These are phyloP conservation scores for Lanzia echinophila DNA, from an alignment of 2,329 filamentous ascomycete species.

Conservation along the genomic window DNA sequence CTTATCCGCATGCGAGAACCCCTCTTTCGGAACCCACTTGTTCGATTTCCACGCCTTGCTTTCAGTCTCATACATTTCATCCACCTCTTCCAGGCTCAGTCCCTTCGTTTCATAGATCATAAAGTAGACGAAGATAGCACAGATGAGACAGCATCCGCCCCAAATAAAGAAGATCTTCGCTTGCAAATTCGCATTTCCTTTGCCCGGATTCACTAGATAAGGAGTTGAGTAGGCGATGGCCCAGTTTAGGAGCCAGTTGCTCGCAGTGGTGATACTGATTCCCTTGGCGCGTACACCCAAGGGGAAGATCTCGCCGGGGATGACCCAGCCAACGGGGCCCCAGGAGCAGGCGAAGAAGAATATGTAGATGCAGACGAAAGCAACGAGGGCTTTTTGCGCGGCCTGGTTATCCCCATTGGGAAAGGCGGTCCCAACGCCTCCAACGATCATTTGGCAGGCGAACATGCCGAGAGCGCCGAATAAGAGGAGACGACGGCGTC, in stretches of 20 bases:
- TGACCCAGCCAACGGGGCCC: slow-evolving; percentile 55
- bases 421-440: slow-evolving; percentile 45
- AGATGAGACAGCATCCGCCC: slow-evolving; percentile 48
- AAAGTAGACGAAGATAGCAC: slow-evolving; percentile 48
- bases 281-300: slow-evolving; percentile 61
- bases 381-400: slow-evolving; percentile 39
- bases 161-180: slow-evolving; percentile 45
- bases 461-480: slow-evolving; percentile 76
- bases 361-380: slow-evolving; percentile 54
- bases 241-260: slow-evolving; percentile 86
- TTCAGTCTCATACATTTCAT: slow-evolving; percentile 45
- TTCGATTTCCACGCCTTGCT: slow-evolving; percentile 1
- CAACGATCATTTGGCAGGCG: slow-evolving; percentile 79
- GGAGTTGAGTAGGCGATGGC: slow-evolving; percentile 62
- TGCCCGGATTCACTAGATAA: slow-evolving; percentile 51
- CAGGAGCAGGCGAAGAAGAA: slow-evolving; percentile 10
- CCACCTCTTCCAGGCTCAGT: slow-evolving; percentile 63
- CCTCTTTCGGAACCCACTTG: slow-evolving; percentile 1
- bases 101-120: slow-evolving; percentile 63
- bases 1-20: not conserved
- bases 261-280: slow-evolving; percentile 76
- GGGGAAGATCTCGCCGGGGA: slow-evolving; percentile 86
- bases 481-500: slow-evolving; percentile 73
- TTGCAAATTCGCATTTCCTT: slow-evolving; percentile 31
- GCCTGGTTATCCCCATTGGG: slow-evolving; percentile 33